Evolutionary conservation across 2,329 filamentous ascomycete genomes (phyloP), one percentile per base, ranked within the genome.

Genomic region (Penicillium freii): DNA sequence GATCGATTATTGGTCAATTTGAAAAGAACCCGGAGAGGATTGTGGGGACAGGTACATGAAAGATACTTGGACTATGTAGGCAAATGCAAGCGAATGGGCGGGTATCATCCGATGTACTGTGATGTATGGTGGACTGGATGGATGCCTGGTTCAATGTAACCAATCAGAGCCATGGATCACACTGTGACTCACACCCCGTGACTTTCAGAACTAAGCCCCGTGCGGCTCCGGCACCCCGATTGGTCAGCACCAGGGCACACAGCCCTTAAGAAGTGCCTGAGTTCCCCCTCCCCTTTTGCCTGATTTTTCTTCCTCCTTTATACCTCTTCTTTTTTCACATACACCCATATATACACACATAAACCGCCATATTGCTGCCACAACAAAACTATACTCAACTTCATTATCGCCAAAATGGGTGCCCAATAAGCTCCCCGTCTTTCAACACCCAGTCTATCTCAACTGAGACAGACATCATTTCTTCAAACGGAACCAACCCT

Each of bases 401-500:
- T 64, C 54, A 63, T 49, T 54, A 57, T 61, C 53, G 57, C 43
- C 71, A 73, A 66, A 66, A 79, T 79, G 75, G 73, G 63, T 63
- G 65, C 71, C 65, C 72, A 72, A 67, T 78, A 78, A 73, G 67
- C 67, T 64, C 64, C 59, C 60, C 63, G 57, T 65, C 59, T 62
- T 62, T 60, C 54, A 56, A 64, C 55, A 61, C 49, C 65, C 66
- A 69, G 71, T 75, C 72, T 74, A 70, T 73, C 70, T 72, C 63
- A 43, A 58, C 56, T 57, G 70, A 72, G 69, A 71, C 70, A 71
- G 75, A 73, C 75, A 78, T 61, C 54, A 77, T 78, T 72, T 65
- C 69, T 74, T 67, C 73, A 65, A 59, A 60, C 62, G 67, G 65
- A 69, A 65, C 56, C 61, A 62, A 64, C 55, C 64, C 58, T 65